These are phyloP conservation scores for Leccinum sublutescens DNA, from an alignment of 768 basidiomycete genomes.

Conservation along the genomic window DNA sequence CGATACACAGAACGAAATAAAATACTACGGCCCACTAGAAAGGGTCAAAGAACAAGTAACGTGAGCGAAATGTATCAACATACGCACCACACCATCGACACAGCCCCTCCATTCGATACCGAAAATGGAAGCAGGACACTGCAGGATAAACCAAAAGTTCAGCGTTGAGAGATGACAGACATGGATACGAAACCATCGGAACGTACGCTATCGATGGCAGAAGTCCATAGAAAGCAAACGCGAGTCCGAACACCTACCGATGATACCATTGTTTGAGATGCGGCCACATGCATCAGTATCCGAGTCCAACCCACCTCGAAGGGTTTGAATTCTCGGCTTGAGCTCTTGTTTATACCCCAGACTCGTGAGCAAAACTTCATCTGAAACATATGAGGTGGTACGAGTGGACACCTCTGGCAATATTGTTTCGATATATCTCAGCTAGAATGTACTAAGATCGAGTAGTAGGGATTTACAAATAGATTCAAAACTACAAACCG, in stretches of 20 bases:
- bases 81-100: constrained; percentile 44
- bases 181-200: constrained; percentile 11
- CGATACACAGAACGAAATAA: constrained; percentile 37
- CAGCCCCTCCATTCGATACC: constrained; percentile 46
- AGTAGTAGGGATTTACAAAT: too few species aligned
- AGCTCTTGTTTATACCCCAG: constrained; percentile 37
- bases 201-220: constrained; percentile 59
- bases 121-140: constrained; percentile 44
- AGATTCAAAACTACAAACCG: too few species aligned
- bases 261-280: not conserved
- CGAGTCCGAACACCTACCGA: constrained; percentile 62
- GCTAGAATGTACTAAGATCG: too few species aligned
- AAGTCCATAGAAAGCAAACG: constrained; percentile 66
- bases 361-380: constrained; percentile 27
- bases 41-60: not conserved
- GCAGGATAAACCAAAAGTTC: not conserved
- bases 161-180: not conserved
- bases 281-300: not conserved
- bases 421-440: too few species aligned
- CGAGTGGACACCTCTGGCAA: not conserved
- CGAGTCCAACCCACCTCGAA: constrained; percentile 23
- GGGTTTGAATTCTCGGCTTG: constrained; percentile 29
- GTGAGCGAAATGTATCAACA: constrained; percentile 4
- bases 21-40: constrained; percentile 35
- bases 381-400: constrained; percentile 11